These are phyloP conservation scores for Funneliformis geosporum DNA, from an alignment of 192 early-diverging fungal genomes.

Conservation along the genomic window DNA sequence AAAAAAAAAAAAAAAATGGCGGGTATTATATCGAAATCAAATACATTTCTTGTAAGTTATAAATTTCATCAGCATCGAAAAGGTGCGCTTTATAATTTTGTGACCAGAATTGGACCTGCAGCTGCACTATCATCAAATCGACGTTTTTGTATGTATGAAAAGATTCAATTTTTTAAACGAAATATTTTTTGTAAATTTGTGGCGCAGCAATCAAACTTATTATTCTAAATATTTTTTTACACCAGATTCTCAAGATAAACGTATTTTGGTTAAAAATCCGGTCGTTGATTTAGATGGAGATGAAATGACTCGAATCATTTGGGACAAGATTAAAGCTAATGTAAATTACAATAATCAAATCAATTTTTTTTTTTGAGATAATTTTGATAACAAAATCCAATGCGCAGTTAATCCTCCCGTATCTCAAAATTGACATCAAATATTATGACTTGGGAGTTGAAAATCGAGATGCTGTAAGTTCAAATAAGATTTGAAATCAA, in stretches of 20 bases:
- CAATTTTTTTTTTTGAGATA: neutral
- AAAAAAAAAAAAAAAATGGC: neutral
- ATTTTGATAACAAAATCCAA: neutral
- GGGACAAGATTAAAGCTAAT: conserved; percentile 90
- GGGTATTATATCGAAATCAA: neutral
- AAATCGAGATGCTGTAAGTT: conserved; percentile 74
- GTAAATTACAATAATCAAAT: conserved; percentile 33
- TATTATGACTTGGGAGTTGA: conserved; percentile 98
- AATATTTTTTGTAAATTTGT: neutral
- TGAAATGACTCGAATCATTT: conserved; percentile 99
- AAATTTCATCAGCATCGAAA: too few species aligned
- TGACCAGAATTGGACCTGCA: neutral
- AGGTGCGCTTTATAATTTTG: neutral
- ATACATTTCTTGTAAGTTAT: neutral
- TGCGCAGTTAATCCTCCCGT: conserved; percentile 77
- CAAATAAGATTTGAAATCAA: neutral
- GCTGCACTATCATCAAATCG: neutral
- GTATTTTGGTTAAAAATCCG: conserved; percentile 88
- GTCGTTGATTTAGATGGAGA: conserved; percentile 96
- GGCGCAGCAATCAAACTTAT: neutral
- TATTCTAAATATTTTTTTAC: neutral
- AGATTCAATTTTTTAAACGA: neutral
- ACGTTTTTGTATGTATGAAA: neutral
- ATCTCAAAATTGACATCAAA: conserved; percentile 90
- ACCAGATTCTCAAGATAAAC: conserved; percentile 45